Evolutionary conservation across 1,284 basidiomycete genomes (phyloP), one percentile per base, ranked within the genome.

Genomic region (Uromyces viciae-fabae): DNA sequence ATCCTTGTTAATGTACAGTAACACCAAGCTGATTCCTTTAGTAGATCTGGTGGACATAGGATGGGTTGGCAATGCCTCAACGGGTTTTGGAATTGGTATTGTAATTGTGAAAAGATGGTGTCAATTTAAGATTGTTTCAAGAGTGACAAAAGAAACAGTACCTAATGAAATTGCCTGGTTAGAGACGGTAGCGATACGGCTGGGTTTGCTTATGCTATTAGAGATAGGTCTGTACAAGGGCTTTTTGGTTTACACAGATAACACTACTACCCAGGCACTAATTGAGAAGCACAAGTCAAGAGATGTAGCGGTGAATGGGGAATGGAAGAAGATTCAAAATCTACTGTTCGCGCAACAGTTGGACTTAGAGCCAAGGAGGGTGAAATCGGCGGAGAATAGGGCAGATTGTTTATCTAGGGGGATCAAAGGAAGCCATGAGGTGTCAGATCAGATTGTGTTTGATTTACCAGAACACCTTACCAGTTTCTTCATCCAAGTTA

Each of bases 351-450:
- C 3, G 5, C 11, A 56, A 11, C 31, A 75, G 1, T 25, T 75
- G 0, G 46, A 75, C n/a, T 22, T 75, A 40, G 8, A 19, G 2
- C 31, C 31, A 25, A 75, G 36, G 38, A 54, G 71, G 28, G 71
- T 74, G 1, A 74, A 28, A 19, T 74, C 46, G 0, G 3, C 52
- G 3, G 73, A 75, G 19, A 75, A 75, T n/a, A 56, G 2, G 7
- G 73, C 73, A 40, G 73, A 75, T 60, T n/a, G 25, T 9, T 25
- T 75, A 36, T 75, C 73, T 8, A 4, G 54, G 19, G 72, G 72
- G 17, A 5, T 11, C n/a, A n/a, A n/a, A n/a, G n/a, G n/a, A n/a
- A n/a, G n/a, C n/a, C n/a, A n/a, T n/a, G n/a, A n/a, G n/a, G n/a
- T n/a, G n/a, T n/a, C n/a, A n/a, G n/a, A n/a, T n/a, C n/a, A n/a